Percentiles rank a stretch among this genome's conserved stretches.
phyloP scores from a whole-genome alignment of 2,329 filamentous ascomycete genomes.

The Cladosporium velox region DNA sequence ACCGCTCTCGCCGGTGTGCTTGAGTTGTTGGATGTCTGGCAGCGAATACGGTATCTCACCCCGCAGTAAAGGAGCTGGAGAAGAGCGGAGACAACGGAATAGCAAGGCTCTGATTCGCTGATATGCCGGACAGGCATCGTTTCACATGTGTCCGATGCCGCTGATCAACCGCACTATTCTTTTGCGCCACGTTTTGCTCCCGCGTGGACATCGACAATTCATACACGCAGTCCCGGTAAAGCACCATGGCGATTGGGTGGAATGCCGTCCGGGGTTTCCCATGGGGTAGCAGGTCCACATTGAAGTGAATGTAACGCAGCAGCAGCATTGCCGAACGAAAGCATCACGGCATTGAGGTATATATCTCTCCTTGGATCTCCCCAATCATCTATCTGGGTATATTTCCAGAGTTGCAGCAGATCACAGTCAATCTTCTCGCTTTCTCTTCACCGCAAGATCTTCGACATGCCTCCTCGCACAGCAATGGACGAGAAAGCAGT shows the following conservation, averaged over 20 bases:
- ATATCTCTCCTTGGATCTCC: neutral
- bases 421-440: too few relatives aligned
- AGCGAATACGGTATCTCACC: neutral
- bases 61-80: neutral
- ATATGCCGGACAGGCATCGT: neutral
- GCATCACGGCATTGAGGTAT: neutral
- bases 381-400: neutral
- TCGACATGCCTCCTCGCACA: neutral
- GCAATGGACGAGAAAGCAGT: neutral
- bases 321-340: neutral
- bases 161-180: neutral
- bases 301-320: neutral
- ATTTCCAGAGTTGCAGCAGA: neutral
- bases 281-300: slow-evolving; percentile 3
- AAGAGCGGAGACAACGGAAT: neutral
- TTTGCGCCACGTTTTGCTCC: neutral
- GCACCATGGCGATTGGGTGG: neutral
- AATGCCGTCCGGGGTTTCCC: slow-evolving; percentile 1
- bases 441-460: neutral
- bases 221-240: neutral
- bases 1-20: neutral
- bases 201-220: neutral
- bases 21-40: neutral
- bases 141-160: neutral
- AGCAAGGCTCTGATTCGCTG: neutral